Base-by-base conservation (phyloP, 805 yeast genomes). In the Candida odintsovae region DNA sequence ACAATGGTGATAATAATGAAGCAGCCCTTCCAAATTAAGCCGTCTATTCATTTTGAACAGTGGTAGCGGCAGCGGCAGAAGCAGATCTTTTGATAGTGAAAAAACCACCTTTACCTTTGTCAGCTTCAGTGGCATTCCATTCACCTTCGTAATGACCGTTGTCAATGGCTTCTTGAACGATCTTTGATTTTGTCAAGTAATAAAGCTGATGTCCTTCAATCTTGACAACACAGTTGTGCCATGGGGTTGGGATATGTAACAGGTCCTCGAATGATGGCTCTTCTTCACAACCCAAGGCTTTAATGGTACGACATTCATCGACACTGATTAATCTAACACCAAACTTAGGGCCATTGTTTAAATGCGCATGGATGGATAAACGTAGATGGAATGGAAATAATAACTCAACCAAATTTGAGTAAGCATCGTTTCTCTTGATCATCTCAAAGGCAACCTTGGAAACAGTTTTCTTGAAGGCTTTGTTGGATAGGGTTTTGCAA, bases 351-450 rank as follows among this genome's bases (percentile, higher is more conserved):
- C 84, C 85, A 31, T 65, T 57, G 50, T 79, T 80, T 35, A 66
- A 71, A 57, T 80, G 84, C 0, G 84, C 82, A 59, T 80, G 85
- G 50, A 80, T 79, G 9, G 83, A 78, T 29, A 79, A 66, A 54
- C 85, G 69, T 58, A 79, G 59, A 55, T 79, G 82, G 57, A 74
- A 77, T 7, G 85, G 85, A 48, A 80, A 78, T 33, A 78, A 58
- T 47, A 79, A 61, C 50, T 79, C 85, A 33, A 80, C 82, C 53
- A 79, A 65, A 57, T 80, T 80, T 9, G 84, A 79, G 57, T 80
- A 79, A 1, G 85, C 84, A 55, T 80, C 85, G 56, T 80, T 80
- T 52, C 84, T 65, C 57, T 73, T 77, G 49, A 80, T 80, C 84
- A 80, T 80, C 56, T 79, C 83, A 59, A 78, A 79, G 1, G 84